phyloP scores from a whole-genome alignment of 306 rosid genomes.

The Fragaria ananassa region DNA sequence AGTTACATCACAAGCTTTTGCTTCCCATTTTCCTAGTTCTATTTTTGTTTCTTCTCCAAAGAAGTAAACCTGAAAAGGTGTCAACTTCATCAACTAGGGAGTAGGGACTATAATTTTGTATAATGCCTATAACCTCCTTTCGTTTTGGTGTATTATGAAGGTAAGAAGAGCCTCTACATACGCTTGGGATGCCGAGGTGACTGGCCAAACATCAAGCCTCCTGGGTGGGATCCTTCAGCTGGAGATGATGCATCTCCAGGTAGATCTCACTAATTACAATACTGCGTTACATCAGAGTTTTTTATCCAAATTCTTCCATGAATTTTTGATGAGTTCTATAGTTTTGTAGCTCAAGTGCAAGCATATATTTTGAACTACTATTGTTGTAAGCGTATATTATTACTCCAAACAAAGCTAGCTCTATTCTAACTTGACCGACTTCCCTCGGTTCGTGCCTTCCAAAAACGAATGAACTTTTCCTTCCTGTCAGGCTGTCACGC shows the following conservation, averaged over 20 bases:
- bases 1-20: slow-evolving; percentile 41
- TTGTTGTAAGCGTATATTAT: no score
- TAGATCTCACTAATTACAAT: not conserved
- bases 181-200: slow-evolving; percentile 95
- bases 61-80: not conserved
- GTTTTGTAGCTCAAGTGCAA: not conserved
- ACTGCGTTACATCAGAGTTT: not conserved
- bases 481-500: no score
- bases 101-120: not conserved
- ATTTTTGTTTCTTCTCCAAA: not conserved
- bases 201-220: slow-evolving; percentile 95
- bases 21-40: not conserved
- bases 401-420: no score
- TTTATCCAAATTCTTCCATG: not conserved
- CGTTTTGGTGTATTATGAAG: slow-evolving; percentile 30
- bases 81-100: not conserved
- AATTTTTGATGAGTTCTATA: not conserved
- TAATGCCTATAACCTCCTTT: not conserved
- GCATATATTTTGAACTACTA: no score
- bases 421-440: no score
- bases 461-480: no score
- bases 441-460: no score
- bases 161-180: slow-evolving; percentile 78
- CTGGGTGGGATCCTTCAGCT: slow-evolving; percentile 88
- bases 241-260: slow-evolving; percentile 28